phyloP scores from a whole-genome alignment of 2,329 filamentous ascomycete genomes.

The Elsinoe batatas region DNA sequence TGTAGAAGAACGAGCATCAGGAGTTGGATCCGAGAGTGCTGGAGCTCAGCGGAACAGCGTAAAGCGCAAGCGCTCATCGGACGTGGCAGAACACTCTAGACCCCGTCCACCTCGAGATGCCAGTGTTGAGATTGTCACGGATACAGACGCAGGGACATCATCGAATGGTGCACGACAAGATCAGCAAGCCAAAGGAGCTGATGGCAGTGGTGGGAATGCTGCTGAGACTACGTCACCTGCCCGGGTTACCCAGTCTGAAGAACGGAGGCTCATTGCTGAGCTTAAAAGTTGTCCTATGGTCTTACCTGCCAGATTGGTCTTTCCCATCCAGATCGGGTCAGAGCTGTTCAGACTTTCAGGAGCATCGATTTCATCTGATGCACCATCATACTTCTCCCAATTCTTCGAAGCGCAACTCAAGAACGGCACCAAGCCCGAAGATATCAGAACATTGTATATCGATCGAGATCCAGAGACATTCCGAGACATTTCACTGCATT shows the following conservation, averaged over 20 bases:
- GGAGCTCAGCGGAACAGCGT: not conserved
- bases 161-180: not conserved
- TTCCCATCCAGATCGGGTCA: conserved; percentile 60
- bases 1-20: not conserved
- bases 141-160: not conserved
- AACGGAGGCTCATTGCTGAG: conserved; percentile 6
- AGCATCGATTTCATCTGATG: conserved; percentile 63
- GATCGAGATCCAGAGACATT: conserved; percentile 88
- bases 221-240: not conserved
- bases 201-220: not conserved
- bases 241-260: not conserved
- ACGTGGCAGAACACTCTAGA: not conserved
- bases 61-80: conserved; percentile 11
- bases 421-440: conserved; percentile 47
- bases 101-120: not conserved
- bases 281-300: conserved; percentile 27
- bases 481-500: conserved; percentile 75
- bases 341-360: conserved; percentile 60
- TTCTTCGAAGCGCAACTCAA: conserved; percentile 81
- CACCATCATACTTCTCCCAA: conserved; percentile 90
- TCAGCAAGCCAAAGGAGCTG: not conserved
- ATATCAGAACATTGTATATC: conserved; percentile 78
- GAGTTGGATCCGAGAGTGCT: not conserved
- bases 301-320: conserved; percentile 61
- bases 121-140: not conserved